Evolutionary conservation across 148 eudicot species (phyloP).

Genomic region (Persicaria maculosa): DNA sequence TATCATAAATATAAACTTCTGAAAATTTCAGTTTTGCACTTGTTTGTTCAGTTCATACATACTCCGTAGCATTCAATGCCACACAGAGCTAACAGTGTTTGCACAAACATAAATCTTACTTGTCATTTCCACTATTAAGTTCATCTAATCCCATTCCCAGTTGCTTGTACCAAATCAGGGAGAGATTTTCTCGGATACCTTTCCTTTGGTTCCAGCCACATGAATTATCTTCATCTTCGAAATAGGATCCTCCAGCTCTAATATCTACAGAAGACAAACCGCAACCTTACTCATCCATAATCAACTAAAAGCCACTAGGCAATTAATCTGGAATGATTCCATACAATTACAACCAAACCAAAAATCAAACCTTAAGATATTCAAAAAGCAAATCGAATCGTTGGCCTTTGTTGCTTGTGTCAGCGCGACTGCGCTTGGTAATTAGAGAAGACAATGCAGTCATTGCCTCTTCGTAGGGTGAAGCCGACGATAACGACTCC

Average conservation of each 20-base stretch:
- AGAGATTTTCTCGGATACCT: conserved; percentile 31
- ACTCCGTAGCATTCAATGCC: no score
- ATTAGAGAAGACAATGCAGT: conserved; percentile 73
- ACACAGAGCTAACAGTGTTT: no score
- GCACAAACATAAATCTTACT: no score
- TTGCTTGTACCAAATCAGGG: no score
- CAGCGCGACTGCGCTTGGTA: conserved; percentile 70
- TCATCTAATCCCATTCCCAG: no score
- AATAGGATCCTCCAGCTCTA: conserved; percentile 84
- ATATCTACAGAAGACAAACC: conserved; percentile 35
- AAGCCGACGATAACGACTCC: neutral
- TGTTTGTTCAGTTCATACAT: neutral
- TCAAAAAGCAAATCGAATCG: conserved; percentile 66
- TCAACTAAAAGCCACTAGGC: neutral
- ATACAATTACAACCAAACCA: neutral
- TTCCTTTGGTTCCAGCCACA: conserved; percentile 98
- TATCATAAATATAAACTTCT: neutral
- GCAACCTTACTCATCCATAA: neutral
- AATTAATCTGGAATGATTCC: neutral
- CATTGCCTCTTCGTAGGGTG: conserved; percentile 77
- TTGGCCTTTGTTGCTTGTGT: conserved; percentile 60
- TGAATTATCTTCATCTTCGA: conserved; percentile 82
- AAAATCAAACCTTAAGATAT: conserved; percentile 49
- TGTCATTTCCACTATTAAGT: no score
- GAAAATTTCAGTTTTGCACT: neutral